Evolutionary conservation across 306 rosid genomes (phyloP).

Genomic region (Urtica urens): DNA sequence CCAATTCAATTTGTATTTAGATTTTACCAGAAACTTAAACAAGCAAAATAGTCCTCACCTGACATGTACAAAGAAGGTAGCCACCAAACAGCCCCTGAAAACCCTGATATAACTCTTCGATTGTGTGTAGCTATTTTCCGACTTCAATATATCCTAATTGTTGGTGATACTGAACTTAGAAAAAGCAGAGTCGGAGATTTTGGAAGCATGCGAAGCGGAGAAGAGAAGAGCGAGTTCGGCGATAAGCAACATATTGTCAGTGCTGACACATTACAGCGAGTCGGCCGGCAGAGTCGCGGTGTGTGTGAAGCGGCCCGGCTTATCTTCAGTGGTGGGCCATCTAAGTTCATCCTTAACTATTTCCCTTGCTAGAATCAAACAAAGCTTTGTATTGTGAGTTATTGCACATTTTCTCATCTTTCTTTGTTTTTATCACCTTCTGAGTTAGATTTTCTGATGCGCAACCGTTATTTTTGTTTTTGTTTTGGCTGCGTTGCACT

Average conservation of each 20-base stretch:
- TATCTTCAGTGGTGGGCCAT: slow-evolving; percentile 46
- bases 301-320: slow-evolving; percentile 60
- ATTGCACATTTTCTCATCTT: slow-evolving; percentile 42
- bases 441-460: slow-evolving; percentile 14
- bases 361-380: slow-evolving; percentile 99
- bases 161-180: slow-evolving; percentile 10
- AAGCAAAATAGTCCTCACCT: no score
- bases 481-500: slow-evolving; percentile 24
- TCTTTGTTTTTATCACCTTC: slow-evolving; percentile 18
- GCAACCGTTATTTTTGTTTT: slow-evolving; percentile 17
- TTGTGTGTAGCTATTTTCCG: background rate
- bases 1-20: no score
- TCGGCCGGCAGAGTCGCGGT: slow-evolving; percentile 62
- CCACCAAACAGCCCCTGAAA: no score
- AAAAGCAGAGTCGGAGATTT: slow-evolving; percentile 45
- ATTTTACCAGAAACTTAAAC: no score
- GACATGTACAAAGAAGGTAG: no score
- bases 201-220: slow-evolving; percentile 68
- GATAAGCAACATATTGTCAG: slow-evolving; percentile 52
- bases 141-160: slow-evolving; percentile 17
- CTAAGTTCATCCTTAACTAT: slow-evolving; percentile 76
- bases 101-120: no score
- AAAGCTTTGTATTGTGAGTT: slow-evolving; percentile 99
- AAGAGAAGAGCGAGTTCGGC: slow-evolving; percentile 52
- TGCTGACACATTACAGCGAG: slow-evolving; percentile 69